Conservation (phyloP, 805 yeast genomes). For the Schwanniomyces occidentalis region DNA sequence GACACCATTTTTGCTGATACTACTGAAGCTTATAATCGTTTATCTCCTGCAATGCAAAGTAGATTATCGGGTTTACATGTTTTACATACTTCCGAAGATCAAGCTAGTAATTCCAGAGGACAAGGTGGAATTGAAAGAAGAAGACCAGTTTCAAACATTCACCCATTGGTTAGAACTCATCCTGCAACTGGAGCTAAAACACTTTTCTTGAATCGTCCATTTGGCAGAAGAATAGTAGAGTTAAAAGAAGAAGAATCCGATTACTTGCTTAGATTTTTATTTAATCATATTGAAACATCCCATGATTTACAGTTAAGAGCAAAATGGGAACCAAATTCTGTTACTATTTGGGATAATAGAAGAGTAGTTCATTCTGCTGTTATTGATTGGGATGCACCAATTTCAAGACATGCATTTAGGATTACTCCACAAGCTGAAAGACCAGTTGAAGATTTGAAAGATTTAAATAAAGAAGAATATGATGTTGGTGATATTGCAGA, state of each 20-base stretch:
- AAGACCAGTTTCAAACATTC: slow-evolving; percentile 59
- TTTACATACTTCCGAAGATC: slow-evolving; percentile 68
- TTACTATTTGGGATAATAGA: slow-evolving; percentile 81
- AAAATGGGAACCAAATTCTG: slow-evolving; percentile 67
- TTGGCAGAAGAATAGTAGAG: slow-evolving; percentile 68
- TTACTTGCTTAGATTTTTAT: slow-evolving; percentile 56
- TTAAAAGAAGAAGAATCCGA: slow-evolving; percentile 73
- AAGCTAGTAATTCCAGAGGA: slow-evolving; percentile 56
- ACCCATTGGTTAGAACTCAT: slow-evolving; percentile 71
- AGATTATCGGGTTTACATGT: slow-evolving; percentile 63
- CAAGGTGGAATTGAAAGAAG: slow-evolving; percentile 69
- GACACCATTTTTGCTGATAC: slow-evolving; percentile 79
- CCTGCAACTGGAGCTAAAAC: slow-evolving; percentile 69
- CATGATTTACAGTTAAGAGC: slow-evolving; percentile 71
- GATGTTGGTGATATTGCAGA: slow-evolving; percentile 32
- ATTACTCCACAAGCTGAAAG: slow-evolving; percentile 73
- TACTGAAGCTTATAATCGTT: slow-evolving; percentile 67
- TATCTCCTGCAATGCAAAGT: slow-evolving; percentile 64
- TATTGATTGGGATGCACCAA: slow-evolving; percentile 69
- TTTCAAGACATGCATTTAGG: slow-evolving; percentile 70
- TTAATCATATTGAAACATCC: slow-evolving; percentile 49
- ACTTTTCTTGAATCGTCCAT: slow-evolving; percentile 57
- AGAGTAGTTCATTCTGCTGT: slow-evolving; percentile 67
- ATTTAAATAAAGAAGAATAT: slow-evolving; percentile 37
- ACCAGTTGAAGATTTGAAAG: slow-evolving; percentile 50